Percentiles rank a stretch among this genome's conserved stretches.
Conservation (phyloP, 2,329 filamentous ascomycete genomes). For the Colletotrichum simmondsii region DNA sequence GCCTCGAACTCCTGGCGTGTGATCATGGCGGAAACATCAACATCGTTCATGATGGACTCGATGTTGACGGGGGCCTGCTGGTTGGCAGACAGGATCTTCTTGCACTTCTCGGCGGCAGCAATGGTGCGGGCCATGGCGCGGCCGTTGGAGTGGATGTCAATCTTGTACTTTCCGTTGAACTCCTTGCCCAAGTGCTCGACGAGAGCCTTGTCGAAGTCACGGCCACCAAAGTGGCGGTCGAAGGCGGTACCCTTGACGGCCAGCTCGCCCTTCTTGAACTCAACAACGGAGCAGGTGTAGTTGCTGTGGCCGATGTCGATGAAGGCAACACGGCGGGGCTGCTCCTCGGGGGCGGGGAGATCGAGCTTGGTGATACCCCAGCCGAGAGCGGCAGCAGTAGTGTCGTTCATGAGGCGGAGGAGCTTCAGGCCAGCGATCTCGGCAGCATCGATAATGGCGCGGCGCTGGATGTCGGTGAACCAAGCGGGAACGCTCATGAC, state of each 20-base stretch:
- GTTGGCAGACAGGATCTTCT: conserved; percentile 98
- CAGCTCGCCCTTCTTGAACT: conserved; percentile 97
- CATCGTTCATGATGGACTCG: conserved; percentile 98
- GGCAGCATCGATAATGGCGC: conserved; percentile 87
- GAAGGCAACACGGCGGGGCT: conserved; percentile 89
- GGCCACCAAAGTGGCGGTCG: conserved; percentile 96
- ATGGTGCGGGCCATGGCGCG: conserved; percentile 91
- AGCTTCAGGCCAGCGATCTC: conserved; percentile 95
- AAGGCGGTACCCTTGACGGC: conserved; percentile 91
- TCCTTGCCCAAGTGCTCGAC: conserved; percentile 95
- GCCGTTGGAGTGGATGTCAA: conserved; percentile 90
- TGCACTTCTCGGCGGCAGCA: conserved; percentile 93
- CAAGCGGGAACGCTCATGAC: conserved; percentile 95
- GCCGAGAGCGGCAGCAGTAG: conserved; percentile 92
- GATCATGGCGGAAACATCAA: conserved; percentile 89
- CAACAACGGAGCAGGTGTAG: conserved; percentile 93
- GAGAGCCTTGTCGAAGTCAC: conserved; percentile 95
- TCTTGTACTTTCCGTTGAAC: conserved; percentile 98
- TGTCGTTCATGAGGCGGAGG: conserved; percentile 96
- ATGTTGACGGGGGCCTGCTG: conserved; percentile 93
- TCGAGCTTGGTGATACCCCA: conserved; percentile 99
- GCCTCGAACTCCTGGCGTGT: conserved; percentile 95
- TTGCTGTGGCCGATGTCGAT: conserved; percentile 97
- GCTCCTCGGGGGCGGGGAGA: conserved; percentile 88
- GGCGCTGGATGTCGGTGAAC: conserved; percentile 96